A percentile compares a stretch with the other conserved stretches of the same genome.
phyloP scores from a whole-genome alignment of 306 rosid species.

The Amphicarpaea edgeworthii region DNA sequence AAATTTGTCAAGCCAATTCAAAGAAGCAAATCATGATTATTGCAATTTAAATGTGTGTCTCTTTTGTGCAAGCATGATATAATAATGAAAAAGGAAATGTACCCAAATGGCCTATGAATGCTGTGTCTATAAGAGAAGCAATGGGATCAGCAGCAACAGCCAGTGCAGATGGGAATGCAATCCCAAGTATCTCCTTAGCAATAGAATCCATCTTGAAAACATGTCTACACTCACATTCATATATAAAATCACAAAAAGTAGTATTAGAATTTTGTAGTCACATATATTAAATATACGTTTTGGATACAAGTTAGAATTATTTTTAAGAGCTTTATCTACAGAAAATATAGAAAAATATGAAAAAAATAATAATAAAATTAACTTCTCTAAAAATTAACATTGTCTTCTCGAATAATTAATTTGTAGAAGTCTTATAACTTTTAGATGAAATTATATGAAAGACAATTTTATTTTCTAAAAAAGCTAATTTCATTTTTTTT shows the following conservation, averaged over 20 bases:
- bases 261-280: constrained; percentile 12
- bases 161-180: constrained; percentile 91
- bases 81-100: constrained; percentile 34
- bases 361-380: no score
- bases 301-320: no score
- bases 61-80: background rate
- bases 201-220: constrained; percentile 80
- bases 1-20: background rate
- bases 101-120: constrained; percentile 97
- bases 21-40: background rate
- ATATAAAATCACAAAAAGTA: background rate
- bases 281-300: no score
- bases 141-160: constrained; percentile 99
- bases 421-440: no score
- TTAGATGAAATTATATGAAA: no score
- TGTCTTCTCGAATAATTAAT: no score
- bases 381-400: no score
- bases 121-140: constrained; percentile 97
- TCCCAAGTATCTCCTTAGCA: constrained; percentile 79
- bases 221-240: constrained; percentile 57
- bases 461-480: no score
- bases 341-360: no score
- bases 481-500: no score
- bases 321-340: no score
- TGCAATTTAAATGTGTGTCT: background rate